Evolutionary conservation across 78 protist genomes (phyloP).

Genomic region (Pelomyxa schiedti): DNA sequence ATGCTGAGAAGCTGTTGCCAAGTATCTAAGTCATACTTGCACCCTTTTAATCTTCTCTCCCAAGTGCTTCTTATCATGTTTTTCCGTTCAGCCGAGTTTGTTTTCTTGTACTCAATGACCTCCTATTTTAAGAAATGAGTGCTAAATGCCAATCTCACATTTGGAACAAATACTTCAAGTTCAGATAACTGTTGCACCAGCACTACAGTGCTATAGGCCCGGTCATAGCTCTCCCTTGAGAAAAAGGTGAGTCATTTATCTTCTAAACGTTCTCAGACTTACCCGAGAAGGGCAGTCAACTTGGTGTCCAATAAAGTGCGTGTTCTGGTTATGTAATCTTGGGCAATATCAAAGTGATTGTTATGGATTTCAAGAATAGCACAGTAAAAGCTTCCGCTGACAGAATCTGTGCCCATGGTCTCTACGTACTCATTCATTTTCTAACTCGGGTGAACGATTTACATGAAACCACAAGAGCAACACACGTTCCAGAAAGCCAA

Average conservation of each 20-base stretch:
- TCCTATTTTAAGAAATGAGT: constrained; percentile 25
- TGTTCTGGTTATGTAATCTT: constrained; percentile 45
- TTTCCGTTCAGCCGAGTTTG: constrained; percentile 14
- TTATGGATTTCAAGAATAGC: constrained; percentile 57
- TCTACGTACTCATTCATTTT: constrained; percentile 31
- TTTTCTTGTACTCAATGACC: constrained; percentile 42
- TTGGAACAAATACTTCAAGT: constrained; percentile 33
- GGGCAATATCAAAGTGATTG: constrained; percentile 28
- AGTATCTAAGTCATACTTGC: constrained; percentile 62
- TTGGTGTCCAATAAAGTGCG: constrained; percentile 71
- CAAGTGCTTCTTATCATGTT: constrained; percentile 59
- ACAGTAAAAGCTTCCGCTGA: constrained; percentile 57
- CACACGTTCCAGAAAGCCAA: constrained; percentile 64
- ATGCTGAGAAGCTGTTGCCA: constrained; percentile 83
- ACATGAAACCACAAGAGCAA: too few species aligned
- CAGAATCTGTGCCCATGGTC: constrained; percentile 39
- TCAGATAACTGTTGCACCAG: constrained; percentile 78
- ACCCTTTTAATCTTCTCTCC: constrained; percentile 65
- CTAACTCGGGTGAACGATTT: too few species aligned
- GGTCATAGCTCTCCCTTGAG: constrained; percentile 59
- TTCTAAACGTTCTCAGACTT: background rate
- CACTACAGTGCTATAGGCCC: constrained; percentile 72
- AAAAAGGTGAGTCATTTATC: background rate
- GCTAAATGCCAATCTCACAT: background rate
- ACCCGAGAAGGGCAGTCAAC: constrained; percentile 73